Conservation (phyloP, 148 eudicot genomes). For the Rhododendron mucronatum region DNA sequence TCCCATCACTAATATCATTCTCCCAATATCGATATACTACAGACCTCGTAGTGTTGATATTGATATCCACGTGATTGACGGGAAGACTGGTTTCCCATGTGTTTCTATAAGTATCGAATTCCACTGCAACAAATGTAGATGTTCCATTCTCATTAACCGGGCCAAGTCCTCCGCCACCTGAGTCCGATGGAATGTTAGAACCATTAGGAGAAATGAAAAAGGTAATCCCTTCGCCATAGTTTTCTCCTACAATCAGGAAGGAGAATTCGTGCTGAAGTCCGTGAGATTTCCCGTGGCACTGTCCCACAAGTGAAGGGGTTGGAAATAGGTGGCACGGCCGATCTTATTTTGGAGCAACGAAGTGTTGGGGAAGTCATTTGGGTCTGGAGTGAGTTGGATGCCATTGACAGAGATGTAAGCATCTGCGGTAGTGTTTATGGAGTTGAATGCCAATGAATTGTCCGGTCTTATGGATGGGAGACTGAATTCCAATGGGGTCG, state of each 20-base stretch:
- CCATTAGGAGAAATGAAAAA: not conserved
- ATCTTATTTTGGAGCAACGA: not conserved
- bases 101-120: not conserved
- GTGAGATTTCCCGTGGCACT: not conserved
- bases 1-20: no score
- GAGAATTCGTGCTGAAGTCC: constrained; percentile 11
- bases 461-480: not conserved
- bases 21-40: no score
- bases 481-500: constrained; percentile 4
- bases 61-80: no score
- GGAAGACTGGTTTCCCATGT: not conserved
- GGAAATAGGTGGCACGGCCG: constrained; percentile 6
- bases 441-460: not conserved
- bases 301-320: constrained; percentile 13
- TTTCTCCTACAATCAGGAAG: not conserved
- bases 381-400: constrained; percentile 10
- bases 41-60: no score
- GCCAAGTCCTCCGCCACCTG: constrained; percentile 12
- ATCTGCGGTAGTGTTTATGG: not conserved
- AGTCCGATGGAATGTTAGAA: not conserved
- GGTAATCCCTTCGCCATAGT: not conserved
- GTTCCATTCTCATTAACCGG: not conserved
- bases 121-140: not conserved
- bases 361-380: not conserved
- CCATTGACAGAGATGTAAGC: constrained; percentile 10